These are phyloP conservation scores for Guadua angustifolia DNA, from an alignment of 176 grass and related monocot species.

Conservation along the genomic window DNA sequence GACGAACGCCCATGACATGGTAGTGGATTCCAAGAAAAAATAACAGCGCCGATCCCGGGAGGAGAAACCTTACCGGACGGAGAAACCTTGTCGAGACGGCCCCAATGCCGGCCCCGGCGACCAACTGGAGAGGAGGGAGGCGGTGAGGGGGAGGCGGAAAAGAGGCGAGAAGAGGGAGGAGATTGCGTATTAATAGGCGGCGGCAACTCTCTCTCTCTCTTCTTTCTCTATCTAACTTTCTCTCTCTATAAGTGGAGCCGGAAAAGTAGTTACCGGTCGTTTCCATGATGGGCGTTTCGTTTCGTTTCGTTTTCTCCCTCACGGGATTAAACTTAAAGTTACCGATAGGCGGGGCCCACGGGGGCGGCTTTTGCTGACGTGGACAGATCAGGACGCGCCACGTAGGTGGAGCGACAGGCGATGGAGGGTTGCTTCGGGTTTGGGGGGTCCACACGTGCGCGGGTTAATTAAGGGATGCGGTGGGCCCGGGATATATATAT, in stretches of 20 bases:
- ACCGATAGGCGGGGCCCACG: background rate
- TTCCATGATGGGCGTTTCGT: slow-evolving; percentile 32
- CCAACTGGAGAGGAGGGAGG: background rate
- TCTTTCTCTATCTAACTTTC: background rate
- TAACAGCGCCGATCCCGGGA: background rate
- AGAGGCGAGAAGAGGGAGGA: slow-evolving; percentile 12
- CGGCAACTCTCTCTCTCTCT: slow-evolving; percentile 9
- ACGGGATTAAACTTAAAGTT: slow-evolving; percentile 27
- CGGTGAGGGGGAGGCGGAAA: background rate
- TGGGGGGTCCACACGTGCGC: slow-evolving; percentile 3
- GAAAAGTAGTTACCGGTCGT: slow-evolving; percentile 39
- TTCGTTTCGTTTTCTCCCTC: slow-evolving; percentile 34
- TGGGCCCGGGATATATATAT: slow-evolving; percentile 42
- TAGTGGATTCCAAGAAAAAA: background rate
- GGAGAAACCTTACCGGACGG: slow-evolving; percentile 29
- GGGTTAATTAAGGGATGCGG: background rate
- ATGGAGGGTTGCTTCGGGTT: background rate
- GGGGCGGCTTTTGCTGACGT: background rate
- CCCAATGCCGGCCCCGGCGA: slow-evolving; percentile 41
- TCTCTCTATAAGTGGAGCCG: slow-evolving; percentile 12
- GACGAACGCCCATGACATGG: background rate
- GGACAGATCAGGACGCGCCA: fast-evolving
- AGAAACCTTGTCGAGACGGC: background rate
- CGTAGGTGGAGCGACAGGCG: slow-evolving; percentile 20
- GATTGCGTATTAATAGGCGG: slow-evolving; percentile 63